These are phyloP conservation scores for Podospora australis DNA, from an alignment of 495 filamentous ascomycete genomes.

Conservation along the genomic window DNA sequence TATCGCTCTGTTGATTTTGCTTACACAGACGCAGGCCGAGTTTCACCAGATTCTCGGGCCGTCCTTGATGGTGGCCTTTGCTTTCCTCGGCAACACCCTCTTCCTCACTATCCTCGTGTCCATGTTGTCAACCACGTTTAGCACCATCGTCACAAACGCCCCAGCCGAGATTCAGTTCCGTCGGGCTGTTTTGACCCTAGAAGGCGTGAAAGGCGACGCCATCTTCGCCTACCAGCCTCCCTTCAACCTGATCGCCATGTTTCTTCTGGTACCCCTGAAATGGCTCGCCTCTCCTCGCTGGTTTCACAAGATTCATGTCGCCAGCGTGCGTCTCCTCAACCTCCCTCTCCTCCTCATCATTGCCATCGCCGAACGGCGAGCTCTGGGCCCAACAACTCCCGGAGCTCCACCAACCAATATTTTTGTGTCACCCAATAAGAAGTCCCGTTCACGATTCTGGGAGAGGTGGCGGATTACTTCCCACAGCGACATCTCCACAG, in stretches of 20 bases:
- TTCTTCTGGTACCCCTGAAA: conserved; percentile 59
- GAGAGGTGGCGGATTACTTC: conserved; percentile 47
- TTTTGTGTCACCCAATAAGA: conserved; percentile 11
- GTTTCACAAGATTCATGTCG: conserved; percentile 74
- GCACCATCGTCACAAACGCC: conserved; percentile 57
- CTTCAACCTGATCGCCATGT: conserved; percentile 63
- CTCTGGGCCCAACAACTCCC: conserved; percentile 29
- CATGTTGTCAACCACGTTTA: conserved; percentile 67
- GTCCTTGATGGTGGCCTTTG: conserved; percentile 62
- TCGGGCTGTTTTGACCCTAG: conserved; percentile 64
- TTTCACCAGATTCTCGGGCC: conserved; percentile 64
- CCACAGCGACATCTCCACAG: conserved; percentile 60
- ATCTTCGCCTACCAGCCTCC: conserved; percentile 69
- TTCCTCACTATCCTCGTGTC: conserved; percentile 72
- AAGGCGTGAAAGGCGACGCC: conserved; percentile 68
- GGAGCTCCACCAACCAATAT: conserved; percentile 6
- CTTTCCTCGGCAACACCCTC: conserved; percentile 68
- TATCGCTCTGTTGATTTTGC: no score
- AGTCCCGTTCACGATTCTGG: conserved; percentile 26
- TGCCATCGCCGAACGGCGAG: conserved; percentile 50
- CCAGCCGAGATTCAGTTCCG: conserved; percentile 66
- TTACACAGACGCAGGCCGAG: conserved; percentile 31
- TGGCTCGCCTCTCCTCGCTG: conserved; percentile 58
- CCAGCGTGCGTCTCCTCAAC: conserved; percentile 56
- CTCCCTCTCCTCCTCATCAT: conserved; percentile 58